phyloP scores from a whole-genome alignment of 257 asterid genomes.

The Echium plantagineum region DNA sequence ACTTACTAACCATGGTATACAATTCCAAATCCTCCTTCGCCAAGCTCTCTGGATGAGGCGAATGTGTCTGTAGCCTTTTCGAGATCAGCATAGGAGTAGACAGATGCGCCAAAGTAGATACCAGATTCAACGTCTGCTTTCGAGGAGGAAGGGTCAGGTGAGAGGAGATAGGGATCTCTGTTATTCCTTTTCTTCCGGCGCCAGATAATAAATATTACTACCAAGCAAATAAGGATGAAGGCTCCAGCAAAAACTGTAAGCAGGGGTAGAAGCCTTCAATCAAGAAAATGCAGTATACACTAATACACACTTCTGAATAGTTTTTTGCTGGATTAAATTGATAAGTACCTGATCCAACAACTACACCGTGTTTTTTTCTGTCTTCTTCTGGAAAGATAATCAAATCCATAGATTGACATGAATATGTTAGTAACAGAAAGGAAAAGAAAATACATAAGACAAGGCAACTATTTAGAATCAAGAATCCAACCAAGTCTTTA shows the following conservation, averaged over 20 bases:
- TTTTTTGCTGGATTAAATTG: not conserved
- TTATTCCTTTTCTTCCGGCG: not conserved
- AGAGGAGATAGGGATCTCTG: not conserved
- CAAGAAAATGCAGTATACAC: not conserved
- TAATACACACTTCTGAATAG: not conserved
- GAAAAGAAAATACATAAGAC: too few relatives aligned
- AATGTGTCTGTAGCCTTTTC: slow-evolving; percentile 14
- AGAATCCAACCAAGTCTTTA: not conserved
- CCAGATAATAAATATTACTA: not conserved
- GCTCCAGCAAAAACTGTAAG: not conserved
- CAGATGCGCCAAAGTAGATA: slow-evolving; percentile 6
- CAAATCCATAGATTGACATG: not conserved
- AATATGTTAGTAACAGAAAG: not conserved
- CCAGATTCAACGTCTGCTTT: not conserved
- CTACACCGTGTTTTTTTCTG: not conserved
- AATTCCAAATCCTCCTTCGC: slow-evolving; percentile 16
- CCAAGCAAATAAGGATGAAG: not conserved
- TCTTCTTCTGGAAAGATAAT: not conserved
- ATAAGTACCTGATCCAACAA: not conserved
- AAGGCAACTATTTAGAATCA: not conserved
- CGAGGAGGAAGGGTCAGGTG: not conserved
- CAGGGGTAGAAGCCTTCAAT: not conserved
- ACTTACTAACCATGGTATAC: slow-evolving; percentile 16
- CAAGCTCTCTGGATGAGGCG: slow-evolving; percentile 11
- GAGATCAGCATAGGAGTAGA: slow-evolving; percentile 15